A percentile compares a stretch with the other conserved stretches of the same genome.
phyloP scores from a whole-genome alignment of 163 green algal genomes.

The Prototheca wickerhamii region DNA sequence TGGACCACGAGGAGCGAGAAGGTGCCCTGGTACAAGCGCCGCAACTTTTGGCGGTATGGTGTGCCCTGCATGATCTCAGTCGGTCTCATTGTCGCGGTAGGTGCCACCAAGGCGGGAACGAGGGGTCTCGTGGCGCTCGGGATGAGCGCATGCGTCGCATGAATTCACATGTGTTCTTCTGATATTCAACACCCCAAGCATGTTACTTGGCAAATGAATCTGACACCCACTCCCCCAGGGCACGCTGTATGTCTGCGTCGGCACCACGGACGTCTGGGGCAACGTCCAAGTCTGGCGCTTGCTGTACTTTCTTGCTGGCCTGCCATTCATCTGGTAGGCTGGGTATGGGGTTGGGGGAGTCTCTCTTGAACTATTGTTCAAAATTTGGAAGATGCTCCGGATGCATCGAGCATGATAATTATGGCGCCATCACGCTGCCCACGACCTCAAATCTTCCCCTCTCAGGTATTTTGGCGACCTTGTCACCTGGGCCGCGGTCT shows the following conservation, averaged over 20 bases:
- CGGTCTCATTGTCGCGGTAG: background rate
- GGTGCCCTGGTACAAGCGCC: background rate
- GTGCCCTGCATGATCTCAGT: background rate
- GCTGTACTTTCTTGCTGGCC: conserved; percentile 37
- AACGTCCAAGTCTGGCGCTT: conserved; percentile 33
- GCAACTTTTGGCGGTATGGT: conserved; percentile 8
- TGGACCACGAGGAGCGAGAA: background rate
- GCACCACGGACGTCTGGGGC: background rate
- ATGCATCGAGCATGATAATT: no score
- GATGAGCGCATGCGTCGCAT: no score
- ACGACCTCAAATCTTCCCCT: no score
- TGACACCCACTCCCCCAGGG: no score
- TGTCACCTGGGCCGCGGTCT: background rate
- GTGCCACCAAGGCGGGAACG: no score
- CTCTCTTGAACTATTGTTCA: no score
- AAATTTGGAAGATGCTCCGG: no score
- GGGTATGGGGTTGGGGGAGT: background rate
- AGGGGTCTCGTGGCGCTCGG: no score
- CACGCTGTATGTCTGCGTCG: background rate
- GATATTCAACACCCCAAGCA: no score
- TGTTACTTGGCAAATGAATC: no score
- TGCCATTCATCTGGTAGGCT: conserved; percentile 27
- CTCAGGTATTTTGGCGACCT: conserved; percentile 7
- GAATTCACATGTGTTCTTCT: no score
- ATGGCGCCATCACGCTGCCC: background rate